Evolutionary conservation across 441 rosid species (phyloP), one percentile per base, ranked within the genome.

Genomic region (Arabidopsis hybrid): DNA sequence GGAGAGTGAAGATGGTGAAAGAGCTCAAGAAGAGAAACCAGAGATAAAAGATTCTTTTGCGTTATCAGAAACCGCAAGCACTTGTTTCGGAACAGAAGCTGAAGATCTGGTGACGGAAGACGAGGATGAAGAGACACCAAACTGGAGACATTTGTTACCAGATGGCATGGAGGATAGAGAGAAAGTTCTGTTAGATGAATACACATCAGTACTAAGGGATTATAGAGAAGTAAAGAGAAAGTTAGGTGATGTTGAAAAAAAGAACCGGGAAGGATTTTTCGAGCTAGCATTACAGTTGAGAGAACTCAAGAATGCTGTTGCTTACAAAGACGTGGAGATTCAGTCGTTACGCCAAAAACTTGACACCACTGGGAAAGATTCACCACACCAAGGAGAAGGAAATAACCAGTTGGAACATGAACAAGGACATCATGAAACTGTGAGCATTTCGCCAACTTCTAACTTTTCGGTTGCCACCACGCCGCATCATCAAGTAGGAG

Each of bases 231-330:
- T 92, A 4, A 88, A 83, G 66, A 86, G 81, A 80, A 89, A 87
- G 85, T 83, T 94, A 12, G 70, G 84, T 21, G 85, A 87, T 4
- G 89, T 89, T 67, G 99, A 94, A 84, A 85, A 89, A 88, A 88
- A 84, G 69, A 94, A 90, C 79, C 66, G 91, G 1, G 92, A 90
- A 35, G 93, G 89, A 7, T 88, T 89, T 77, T 88, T 85, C 16
- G 95, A 91, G 68, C 67, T 94, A 76, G 89, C 95, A 14, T 67
- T 90, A 85, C 97, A 91, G 84, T 85, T 91, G 46, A 85, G 91
- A 74, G 95, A 88, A 56, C 46, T 94, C 72, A 85, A 88, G 85
- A 81, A 79, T 65, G 88, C 82, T 53, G 72, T 88, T 40, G 83
- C 87, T 31, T 36, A 56, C 16, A 90, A 84, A 77, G 96, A 90